Conservation (phyloP, 2,329 filamentous ascomycete genomes). For the Zymoseptoria pseudotritici region DNA sequence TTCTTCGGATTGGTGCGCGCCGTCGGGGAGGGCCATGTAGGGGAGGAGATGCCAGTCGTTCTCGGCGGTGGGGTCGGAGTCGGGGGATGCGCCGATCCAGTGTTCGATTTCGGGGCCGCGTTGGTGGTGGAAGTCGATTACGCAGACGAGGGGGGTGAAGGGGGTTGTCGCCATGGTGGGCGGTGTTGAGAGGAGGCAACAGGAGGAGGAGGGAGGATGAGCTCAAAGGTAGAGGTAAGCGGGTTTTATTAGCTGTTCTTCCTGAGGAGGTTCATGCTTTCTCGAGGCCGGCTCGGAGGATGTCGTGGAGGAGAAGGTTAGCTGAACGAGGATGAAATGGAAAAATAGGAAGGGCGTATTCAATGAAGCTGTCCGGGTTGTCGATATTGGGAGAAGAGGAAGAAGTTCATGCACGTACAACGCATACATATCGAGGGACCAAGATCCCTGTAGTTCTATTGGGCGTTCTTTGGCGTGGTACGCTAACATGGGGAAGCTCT, state of each 20-base stretch:
- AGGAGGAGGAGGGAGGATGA: neutral
- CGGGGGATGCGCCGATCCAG: slow-evolving; percentile 75
- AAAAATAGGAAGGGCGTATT: neutral
- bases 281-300: neutral
- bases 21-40: slow-evolving; percentile 95
- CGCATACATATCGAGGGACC: neutral
- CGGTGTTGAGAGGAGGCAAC: neutral
- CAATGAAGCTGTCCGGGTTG: neutral
- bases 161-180: slow-evolving; percentile 5
- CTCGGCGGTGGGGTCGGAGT: slow-evolving; percentile 67
- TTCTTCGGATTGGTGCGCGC: slow-evolving; percentile 87
- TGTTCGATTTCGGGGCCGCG: slow-evolving; percentile 83
- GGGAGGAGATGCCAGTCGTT: slow-evolving; percentile 89
- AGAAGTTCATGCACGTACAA: neutral
- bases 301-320: neutral
- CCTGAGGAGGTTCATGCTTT: neutral
- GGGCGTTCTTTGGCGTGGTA: too few relatives aligned
- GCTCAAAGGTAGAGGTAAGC: slow-evolving; percentile 4
- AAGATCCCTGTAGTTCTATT: too few relatives aligned
- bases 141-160: slow-evolving; percentile 43
- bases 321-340: neutral
- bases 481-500: too few relatives aligned
- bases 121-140: slow-evolving; percentile 49
- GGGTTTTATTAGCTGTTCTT: slow-evolving; percentile 1
- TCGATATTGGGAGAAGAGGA: neutral